Percentiles rank a stretch among this genome's conserved stretches.
phyloP scores from a whole-genome alignment of 2,329 filamentous ascomycete genomes.

The Fusarium drepaniforme region DNA sequence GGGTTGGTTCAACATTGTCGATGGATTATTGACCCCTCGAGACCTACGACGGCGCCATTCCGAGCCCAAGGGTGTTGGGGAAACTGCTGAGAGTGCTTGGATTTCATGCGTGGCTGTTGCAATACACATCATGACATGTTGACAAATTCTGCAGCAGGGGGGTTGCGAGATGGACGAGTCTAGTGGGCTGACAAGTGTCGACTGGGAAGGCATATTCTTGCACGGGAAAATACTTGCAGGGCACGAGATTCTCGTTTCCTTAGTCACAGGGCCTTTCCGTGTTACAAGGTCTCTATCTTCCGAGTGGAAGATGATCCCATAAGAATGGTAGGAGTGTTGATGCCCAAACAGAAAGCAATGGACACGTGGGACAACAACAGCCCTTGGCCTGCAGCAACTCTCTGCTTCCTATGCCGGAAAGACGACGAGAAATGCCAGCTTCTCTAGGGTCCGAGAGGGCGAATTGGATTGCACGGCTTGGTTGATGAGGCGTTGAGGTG shows the following conservation, averaged over 20 bases:
- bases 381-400: background rate
- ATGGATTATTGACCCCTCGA: background rate
- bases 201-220: background rate
- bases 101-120: slow-evolving; percentile 2
- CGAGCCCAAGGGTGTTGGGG: background rate
- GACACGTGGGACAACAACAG: background rate
- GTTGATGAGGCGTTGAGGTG: background rate
- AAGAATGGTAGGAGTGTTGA: background rate
- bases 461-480: background rate
- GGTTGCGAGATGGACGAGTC: background rate
- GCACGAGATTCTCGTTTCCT: background rate
- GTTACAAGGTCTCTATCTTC: background rate
- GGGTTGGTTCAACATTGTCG: background rate
- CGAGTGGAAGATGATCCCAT: background rate
- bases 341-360: background rate
- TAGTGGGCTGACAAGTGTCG: slow-evolving; percentile 1
- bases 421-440: background rate
- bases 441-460: background rate
- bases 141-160: slow-evolving; percentile 7
- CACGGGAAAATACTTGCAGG: background rate
- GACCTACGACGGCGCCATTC: background rate
- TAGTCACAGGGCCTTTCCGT: background rate
- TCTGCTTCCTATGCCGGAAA: background rate
- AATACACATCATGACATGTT: slow-evolving; percentile 1
- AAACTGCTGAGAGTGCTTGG: background rate